Percentiles rank a stretch among this genome's conserved stretches.
Evolutionary conservation across 73 alveolate genomes (phyloP).

Genomic region (Paramecium pentaurelia): DNA sequence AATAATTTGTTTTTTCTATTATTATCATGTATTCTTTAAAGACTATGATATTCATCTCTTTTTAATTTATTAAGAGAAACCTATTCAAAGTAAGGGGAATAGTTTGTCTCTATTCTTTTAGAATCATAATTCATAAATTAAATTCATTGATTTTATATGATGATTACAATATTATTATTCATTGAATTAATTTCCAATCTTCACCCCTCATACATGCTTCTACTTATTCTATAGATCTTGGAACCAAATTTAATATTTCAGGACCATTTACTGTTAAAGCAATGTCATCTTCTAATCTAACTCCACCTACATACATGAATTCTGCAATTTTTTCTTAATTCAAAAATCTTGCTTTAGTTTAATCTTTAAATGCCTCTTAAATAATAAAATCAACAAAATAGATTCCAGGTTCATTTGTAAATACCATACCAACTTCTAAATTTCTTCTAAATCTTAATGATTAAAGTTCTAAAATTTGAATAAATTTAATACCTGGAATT

Average conservation of each 20-base stretch:
- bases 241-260: slow-evolving; percentile 89
- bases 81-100: neutral
- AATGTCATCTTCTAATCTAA: slow-evolving; percentile 98
- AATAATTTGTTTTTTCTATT: neutral
- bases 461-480: slow-evolving; percentile 67
- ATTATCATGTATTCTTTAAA: neutral
- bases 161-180: neutral
- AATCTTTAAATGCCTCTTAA: slow-evolving; percentile 72
- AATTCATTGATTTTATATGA: neutral
- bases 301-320: slow-evolving; percentile 96
- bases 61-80: neutral
- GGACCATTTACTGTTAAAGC: slow-evolving; percentile 91
- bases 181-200: slow-evolving; percentile 23
- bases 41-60: neutral
- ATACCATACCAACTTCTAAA: slow-evolving; percentile 85
- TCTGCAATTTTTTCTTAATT: slow-evolving; percentile 80
- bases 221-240: slow-evolving; percentile 96
- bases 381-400: slow-evolving; percentile 94
- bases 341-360: slow-evolving; percentile 65
- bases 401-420: slow-evolving; percentile 78
- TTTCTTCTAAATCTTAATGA: slow-evolving; percentile 92
- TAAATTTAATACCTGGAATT: slow-evolving; percentile 59
- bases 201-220: slow-evolving; percentile 79
- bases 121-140: neutral
- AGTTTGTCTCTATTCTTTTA: neutral